Conservation (phyloP, 2,329 filamentous ascomycete genomes). For the Bipolaris zeicola region DNA sequence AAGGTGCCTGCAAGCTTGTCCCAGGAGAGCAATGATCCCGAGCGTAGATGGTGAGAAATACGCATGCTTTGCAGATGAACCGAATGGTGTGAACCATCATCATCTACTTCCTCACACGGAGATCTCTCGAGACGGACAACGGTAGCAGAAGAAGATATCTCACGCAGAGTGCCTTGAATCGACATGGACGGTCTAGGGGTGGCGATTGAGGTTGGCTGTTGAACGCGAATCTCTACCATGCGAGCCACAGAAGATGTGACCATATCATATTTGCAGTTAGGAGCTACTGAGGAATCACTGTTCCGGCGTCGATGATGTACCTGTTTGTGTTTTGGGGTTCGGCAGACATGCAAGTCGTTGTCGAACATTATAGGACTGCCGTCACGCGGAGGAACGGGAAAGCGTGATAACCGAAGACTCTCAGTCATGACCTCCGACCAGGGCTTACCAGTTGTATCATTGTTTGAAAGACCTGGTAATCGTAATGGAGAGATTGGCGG, state of each 20-base stretch:
- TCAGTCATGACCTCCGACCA: slow-evolving; percentile 39
- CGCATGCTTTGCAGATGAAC: slow-evolving; percentile 53
- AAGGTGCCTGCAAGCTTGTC: slow-evolving; percentile 33
- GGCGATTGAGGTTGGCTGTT: slow-evolving; percentile 24
- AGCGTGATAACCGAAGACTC: slow-evolving; percentile 40
- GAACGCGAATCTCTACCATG: slow-evolving; percentile 25
- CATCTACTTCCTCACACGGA: slow-evolving; percentile 11
- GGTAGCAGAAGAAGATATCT: slow-evolving; percentile 7
- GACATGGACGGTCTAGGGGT: slow-evolving; percentile 27
- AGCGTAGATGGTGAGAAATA: slow-evolving; percentile 54
- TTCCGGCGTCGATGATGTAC: background rate
- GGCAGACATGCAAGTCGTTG: slow-evolving; percentile 4
- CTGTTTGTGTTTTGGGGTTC: background rate
- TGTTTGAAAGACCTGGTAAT: slow-evolving; percentile 35
- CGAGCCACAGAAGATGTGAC: background rate
- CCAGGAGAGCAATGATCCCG: slow-evolving; percentile 49
- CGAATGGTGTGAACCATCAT: slow-evolving; percentile 33
- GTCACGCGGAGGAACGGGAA: slow-evolving; percentile 26
- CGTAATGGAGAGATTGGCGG: slow-evolving; percentile 31
- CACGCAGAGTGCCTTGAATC: slow-evolving; percentile 11
- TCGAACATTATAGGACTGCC: slow-evolving; percentile 19
- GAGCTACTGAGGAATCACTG: background rate
- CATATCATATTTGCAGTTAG: background rate
- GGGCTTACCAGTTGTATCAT: slow-evolving; percentile 28
- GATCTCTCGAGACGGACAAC: background rate